Evolutionary conservation across 495 filamentous ascomycete genomes (phyloP).

Genomic region (Margaritispora aquatica): DNA sequence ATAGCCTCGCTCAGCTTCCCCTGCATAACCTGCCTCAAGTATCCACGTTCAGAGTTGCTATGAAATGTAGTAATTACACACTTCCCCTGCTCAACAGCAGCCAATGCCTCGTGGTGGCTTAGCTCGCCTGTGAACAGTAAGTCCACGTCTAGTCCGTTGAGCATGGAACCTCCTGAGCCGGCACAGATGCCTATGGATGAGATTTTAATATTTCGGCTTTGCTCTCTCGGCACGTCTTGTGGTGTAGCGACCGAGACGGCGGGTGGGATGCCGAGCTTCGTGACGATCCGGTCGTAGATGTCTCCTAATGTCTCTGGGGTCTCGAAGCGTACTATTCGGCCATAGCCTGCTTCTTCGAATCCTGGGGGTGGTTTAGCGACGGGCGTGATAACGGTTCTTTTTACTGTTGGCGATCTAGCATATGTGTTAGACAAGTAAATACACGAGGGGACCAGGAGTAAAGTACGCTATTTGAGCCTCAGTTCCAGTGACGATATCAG

Average conservation of each 20-base stretch:
- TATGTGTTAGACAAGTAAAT: not conserved
- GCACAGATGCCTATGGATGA: conserved; percentile 67
- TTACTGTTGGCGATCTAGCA: not conserved
- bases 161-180: conserved; percentile 69
- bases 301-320: conserved; percentile 27
- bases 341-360: conserved; percentile 66
- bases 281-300: conserved; percentile 38
- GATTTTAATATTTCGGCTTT: conserved; percentile 43
- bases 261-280: conserved; percentile 48
- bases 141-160: conserved; percentile 64
- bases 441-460: not conserved
- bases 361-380: conserved; percentile 25
- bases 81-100: conserved; percentile 81
- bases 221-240: conserved; percentile 38
- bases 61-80: conserved; percentile 82
- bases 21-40: conserved; percentile 59
- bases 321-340: conserved; percentile 61
- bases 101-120: conserved; percentile 84
- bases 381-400: conserved; percentile 13
- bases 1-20: conserved; percentile 42
- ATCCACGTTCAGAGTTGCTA: conserved; percentile 68
- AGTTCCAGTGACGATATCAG: conserved; percentile 65
- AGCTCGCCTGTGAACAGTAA: conserved; percentile 88
- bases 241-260: conserved; percentile 66
- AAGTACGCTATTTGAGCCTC: not conserved